These are phyloP conservation scores for Phialophora expanda DNA, from an alignment of 2,329 filamentous ascomycete genomes.

Conservation along the genomic window DNA sequence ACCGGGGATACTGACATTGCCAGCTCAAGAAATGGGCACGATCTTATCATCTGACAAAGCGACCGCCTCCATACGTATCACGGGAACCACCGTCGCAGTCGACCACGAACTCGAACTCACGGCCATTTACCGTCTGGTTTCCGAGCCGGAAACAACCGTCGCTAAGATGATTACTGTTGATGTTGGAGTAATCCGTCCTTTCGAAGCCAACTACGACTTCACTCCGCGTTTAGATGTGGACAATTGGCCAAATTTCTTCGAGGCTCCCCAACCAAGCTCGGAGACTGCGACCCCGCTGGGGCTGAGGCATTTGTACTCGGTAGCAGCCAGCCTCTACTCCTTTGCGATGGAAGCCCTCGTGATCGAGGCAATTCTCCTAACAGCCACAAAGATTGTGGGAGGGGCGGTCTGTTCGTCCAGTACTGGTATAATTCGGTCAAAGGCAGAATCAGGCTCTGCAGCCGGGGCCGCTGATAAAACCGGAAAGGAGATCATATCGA, in stretches of 20 bases:
- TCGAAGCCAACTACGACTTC: slow-evolving; percentile 90
- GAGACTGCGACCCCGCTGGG: slow-evolving; percentile 54
- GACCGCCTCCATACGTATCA: slow-evolving; percentile 53
- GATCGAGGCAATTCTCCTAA: slow-evolving; percentile 69
- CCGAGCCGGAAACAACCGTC: slow-evolving; percentile 80
- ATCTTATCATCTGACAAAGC: slow-evolving; percentile 44
- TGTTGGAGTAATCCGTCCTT: slow-evolving; percentile 77
- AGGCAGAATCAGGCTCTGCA: background rate
- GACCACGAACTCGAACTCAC: slow-evolving; percentile 73
- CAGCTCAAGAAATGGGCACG: slow-evolving; percentile 25
- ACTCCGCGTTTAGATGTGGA: slow-evolving; percentile 76
- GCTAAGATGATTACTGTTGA: slow-evolving; percentile 72
- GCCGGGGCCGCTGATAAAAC: slow-evolving; percentile 4
- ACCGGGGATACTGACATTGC: slow-evolving; percentile 20
- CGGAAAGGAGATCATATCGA: slow-evolving; percentile 21
- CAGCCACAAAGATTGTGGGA: slow-evolving; percentile 65
- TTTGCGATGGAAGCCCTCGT: slow-evolving; percentile 70
- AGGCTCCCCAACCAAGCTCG: slow-evolving; percentile 41
- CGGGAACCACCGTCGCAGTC: slow-evolving; percentile 58
- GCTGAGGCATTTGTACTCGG: slow-evolving; percentile 78
- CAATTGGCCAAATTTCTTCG: slow-evolving; percentile 87
- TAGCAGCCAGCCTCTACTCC: slow-evolving; percentile 73
- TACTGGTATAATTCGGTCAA: slow-evolving; percentile 31
- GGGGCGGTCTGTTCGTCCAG: slow-evolving; percentile 63
- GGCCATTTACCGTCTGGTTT: slow-evolving; percentile 76